Evolutionary conservation across 129 eudicot species (phyloP).

Genomic region (Flaveria linearis): DNA sequence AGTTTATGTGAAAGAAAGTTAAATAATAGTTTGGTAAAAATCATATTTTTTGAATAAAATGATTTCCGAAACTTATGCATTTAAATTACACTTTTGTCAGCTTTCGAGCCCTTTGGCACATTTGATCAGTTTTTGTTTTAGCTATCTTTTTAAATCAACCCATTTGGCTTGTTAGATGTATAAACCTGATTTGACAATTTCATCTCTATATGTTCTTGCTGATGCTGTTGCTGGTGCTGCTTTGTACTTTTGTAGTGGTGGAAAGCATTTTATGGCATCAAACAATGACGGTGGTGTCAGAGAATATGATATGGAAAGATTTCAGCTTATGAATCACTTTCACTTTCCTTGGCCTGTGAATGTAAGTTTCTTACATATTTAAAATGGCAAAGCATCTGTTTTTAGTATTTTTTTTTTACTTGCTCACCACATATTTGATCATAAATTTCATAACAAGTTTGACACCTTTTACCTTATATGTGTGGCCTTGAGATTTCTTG

Average conservation of each 20-base stretch:
- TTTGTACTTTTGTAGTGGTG: conserved; percentile 7
- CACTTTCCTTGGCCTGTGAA: conserved; percentile 21
- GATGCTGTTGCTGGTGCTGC: neutral
- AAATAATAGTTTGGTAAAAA: neutral
- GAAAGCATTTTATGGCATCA: conserved; percentile 23
- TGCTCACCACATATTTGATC: neutral
- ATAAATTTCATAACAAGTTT: neutral
- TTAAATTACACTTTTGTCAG: neutral
- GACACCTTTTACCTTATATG: neutral
- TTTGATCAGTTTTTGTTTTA: neutral
- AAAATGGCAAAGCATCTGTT: neutral
- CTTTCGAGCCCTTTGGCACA: neutral
- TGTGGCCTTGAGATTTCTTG: neutral
- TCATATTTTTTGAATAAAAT: neutral
- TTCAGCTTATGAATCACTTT: conserved; percentile 16
- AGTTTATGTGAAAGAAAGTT: neutral
- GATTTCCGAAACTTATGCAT: neutral
- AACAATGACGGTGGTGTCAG: conserved; percentile 17
- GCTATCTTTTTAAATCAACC: neutral
- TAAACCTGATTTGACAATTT: neutral
- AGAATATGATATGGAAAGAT: conserved; percentile 17
- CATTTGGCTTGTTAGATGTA: neutral
- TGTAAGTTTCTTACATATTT: conserved; percentile 1
- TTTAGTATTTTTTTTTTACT: too few species aligned
- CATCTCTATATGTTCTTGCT: conserved; percentile 14